Conservation (phyloP, 768 basidiomycete genomes). For the Mycena galericulata region DNA sequence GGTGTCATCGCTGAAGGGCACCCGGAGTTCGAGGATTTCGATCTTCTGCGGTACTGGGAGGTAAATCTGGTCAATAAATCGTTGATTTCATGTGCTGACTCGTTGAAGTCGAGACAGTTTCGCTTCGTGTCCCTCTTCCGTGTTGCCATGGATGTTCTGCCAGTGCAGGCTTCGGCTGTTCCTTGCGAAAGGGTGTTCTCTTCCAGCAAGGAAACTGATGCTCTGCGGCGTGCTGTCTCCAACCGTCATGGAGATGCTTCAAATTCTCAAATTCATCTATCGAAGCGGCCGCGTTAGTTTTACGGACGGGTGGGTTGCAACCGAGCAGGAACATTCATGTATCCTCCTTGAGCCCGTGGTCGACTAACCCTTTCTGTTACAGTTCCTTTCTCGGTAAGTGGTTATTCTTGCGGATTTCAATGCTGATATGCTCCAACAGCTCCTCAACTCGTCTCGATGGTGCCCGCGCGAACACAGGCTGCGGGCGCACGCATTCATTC, state of each 20-base stretch:
- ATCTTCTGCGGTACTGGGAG: conserved; percentile 13
- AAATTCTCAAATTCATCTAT: conserved; percentile 20
- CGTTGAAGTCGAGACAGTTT: background rate
- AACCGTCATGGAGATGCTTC: conserved; percentile 12
- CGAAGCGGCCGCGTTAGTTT: conserved; percentile 1
- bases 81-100: background rate
- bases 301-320: conserved; percentile 7
- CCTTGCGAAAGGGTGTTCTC: conserved; percentile 23
- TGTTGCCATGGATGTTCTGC: conserved; percentile 13
- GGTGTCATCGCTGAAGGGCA: background rate
- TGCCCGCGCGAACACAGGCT: too few species aligned
- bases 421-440: too few species aligned
- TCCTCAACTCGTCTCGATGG: too few species aligned
- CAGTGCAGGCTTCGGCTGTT: conserved; percentile 14
- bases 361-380: too few species aligned
- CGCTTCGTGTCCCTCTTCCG: background rate
- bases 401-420: too few species aligned
- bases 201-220: conserved; percentile 20
- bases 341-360: too few species aligned
- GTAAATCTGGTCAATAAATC: background rate
- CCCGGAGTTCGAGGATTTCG: conserved; percentile 9
- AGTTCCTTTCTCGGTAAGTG: too few species aligned
- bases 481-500: too few species aligned
- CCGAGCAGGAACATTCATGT: conserved; percentile 10
- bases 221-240: conserved; percentile 5